Evolutionary conservation across 805 yeast genomes (phyloP).

Genomic region (Maudiozyma serrabonitensis): DNA sequence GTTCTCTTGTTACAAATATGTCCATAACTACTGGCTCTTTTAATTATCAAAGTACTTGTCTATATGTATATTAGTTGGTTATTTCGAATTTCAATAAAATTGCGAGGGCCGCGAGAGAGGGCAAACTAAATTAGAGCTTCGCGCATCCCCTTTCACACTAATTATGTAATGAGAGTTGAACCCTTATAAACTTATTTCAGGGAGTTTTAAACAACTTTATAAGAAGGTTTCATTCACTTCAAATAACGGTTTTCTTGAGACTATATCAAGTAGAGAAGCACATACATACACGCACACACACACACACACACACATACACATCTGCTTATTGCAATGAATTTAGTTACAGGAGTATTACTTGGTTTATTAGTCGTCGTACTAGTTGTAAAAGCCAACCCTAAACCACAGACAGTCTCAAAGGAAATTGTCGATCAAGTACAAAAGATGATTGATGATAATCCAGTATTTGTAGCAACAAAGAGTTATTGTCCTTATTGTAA

Average conservation of each 20-base stretch:
- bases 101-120: too few species aligned
- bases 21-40: too few species aligned
- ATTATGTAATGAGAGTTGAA: too few species aligned
- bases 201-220: too few species aligned
- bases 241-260: background rate
- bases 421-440: conserved; percentile 49
- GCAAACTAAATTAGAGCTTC: too few species aligned
- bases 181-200: too few species aligned
- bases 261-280: background rate
- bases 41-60: too few species aligned
- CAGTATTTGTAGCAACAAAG: conserved; percentile 74
- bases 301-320: background rate
- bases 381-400: background rate
- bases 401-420: conserved; percentile 36
- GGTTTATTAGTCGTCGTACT: background rate
- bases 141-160: too few species aligned
- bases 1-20: too few species aligned
- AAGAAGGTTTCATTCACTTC: too few species aligned
- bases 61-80: too few species aligned
- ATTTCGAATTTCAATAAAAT: too few species aligned
- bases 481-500: conserved; percentile 60
- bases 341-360: background rate
- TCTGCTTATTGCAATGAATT: background rate
- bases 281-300: background rate
- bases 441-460: conserved; percentile 50